Evolutionary conservation across 2,329 filamentous ascomycete genomes (phyloP), one percentile per base, ranked within the genome.

Genomic region (Fusarium coffeatum): DNA sequence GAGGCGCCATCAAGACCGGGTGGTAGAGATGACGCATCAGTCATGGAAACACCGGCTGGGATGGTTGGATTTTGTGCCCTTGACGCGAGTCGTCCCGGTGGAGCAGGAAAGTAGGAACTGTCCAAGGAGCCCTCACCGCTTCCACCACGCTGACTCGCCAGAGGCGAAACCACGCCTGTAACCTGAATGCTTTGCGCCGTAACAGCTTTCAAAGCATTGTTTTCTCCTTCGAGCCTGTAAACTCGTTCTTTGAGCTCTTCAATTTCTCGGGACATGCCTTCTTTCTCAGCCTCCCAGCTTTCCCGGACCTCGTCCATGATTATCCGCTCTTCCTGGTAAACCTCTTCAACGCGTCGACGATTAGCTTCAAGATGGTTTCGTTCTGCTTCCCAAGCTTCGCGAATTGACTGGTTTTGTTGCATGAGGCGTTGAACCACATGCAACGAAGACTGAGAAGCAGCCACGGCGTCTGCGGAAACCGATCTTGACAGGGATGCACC

Each of bases 301-400:
- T 80, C 74, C 20, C 83, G 80, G 64, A 86, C 83, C 41, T 85
- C 83, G 54, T 87, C 84, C 83, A 87, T 87, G 59, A 87, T 80
- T 51, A 78, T 79, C 10, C 85, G 83, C 72, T 88, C 85, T 69
- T 87, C 84, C 66, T 83, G 83, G 71, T 87, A 87, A n/a, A 87
- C 83, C 72, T 86, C 83, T 69, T 87, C 86, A 6, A 83, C 85
- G 16, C 85, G 83, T 47, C 82, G 82, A 13, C 86, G 83, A 66
- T 84, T 86, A 9, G 84, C 85, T 72, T 88, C 85, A 59, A 88
- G 79, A 59, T 87, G 82, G 51, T 82, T 83, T 34, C 86, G 83
- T 73, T 88, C 86, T 12, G 83, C 83, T 71, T 85, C 84, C 85
- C 85, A 87, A 22, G 82, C 84, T 61, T 86, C 84, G 25, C 82